Evolutionary conservation across 2,329 filamentous ascomycete species (phyloP), one percentile per base, ranked within the genome.

Genomic region (Didymella pomorum): DNA sequence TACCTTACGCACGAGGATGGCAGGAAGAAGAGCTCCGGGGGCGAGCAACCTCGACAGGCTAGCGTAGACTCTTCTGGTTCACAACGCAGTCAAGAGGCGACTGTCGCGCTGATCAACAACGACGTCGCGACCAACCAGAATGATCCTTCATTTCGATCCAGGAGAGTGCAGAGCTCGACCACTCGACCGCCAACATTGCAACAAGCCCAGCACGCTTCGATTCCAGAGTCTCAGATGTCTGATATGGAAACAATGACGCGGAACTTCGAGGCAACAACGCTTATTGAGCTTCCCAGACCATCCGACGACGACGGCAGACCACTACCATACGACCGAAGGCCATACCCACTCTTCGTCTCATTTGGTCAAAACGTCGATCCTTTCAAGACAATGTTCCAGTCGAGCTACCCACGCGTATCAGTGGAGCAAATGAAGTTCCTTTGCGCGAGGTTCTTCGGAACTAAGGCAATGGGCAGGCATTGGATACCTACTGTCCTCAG

Each of bases 401-500:
- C 70, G 2, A 63, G 50, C 12, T 62, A 73, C 52, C 66, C 69
- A 3, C 26, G 47, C 7, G 68, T 78, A 1, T 74, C 71, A 3
- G 71, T 76, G 1, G 72, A 76, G 41, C 47, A 62, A 11, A 47
- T 78, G 26, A 78, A 78, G 51, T 69, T 64, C n/a, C 57, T 76
- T 43, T 78, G 76, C 64, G 70, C 64, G 26, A 63, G 56, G 18
- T 67, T 66, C 42, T 78, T 76, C 42, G 76, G 76, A 8, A 76
- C 74, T 1, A 58, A 54, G 20, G 69, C 67, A 10, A 71, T 78
- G 63, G 74, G 73, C 8, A 51, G 31, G 37, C 46, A 71, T 25
- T 78, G 76, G 76, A 71, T 77, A 28, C 74, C 74, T 0, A 68
- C 70, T 16, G 70, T 76, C 4, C 67, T 77, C 29, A 65, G 66